These are phyloP conservation scores for Mortierella sp. DNA, from an alignment of 371 early-diverging fungal genomes.

Conservation along the genomic window DNA sequence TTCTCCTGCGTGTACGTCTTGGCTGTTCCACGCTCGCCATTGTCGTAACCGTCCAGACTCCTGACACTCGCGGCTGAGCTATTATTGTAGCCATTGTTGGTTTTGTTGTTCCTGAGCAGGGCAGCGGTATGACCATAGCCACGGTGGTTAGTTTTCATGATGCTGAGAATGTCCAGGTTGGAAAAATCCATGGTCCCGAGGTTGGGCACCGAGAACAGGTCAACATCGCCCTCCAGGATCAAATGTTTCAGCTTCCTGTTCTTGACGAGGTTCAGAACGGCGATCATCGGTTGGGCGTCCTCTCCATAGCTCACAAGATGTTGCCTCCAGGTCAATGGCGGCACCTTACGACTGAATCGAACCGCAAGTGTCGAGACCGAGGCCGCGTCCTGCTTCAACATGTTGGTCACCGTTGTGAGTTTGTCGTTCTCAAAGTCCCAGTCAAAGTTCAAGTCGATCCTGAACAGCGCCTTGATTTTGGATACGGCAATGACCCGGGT, in stretches of 20 bases:
- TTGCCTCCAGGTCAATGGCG: conserved; percentile 34
- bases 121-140: conserved; percentile 1
- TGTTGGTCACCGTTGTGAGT: conserved; percentile 12
- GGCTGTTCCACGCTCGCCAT: neutral
- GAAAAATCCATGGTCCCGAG: conserved; percentile 46
- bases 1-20: conserved; percentile 19
- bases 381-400: conserved; percentile 15
- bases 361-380: conserved; percentile 24
- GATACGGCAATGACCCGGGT: conserved; percentile 20
- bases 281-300: conserved; percentile 35
- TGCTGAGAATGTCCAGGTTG: conserved; percentile 41
- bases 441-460: conserved; percentile 37
- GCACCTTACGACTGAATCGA: conserved; percentile 23
- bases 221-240: conserved; percentile 46
- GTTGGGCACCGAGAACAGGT: conserved; percentile 39
- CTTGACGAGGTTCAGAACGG: conserved; percentile 38
- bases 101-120: neutral
- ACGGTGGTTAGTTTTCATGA: conserved; percentile 44
- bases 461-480: conserved; percentile 31
- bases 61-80: neutral
- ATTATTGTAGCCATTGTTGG: neutral
- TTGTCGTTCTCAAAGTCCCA: conserved; percentile 34
- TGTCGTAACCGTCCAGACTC: conserved; percentile 13
- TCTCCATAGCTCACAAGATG: neutral
- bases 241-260: conserved; percentile 29